These are phyloP conservation scores for Fonsecaea pugnacius DNA, from an alignment of 2,329 filamentous ascomycete genomes.

Conservation along the genomic window DNA sequence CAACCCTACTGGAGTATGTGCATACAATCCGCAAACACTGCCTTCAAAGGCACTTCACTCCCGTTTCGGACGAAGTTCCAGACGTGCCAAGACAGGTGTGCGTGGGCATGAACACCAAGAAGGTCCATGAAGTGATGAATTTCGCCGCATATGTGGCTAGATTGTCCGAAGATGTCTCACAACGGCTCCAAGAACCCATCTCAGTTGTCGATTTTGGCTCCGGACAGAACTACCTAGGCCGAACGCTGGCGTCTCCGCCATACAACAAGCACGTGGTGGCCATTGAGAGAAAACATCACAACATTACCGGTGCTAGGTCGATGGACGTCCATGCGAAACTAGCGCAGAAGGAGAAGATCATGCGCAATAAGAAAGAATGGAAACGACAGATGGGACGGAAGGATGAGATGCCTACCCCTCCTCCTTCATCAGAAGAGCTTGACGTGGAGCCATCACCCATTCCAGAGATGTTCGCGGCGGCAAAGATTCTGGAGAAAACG, in stretches of 20 bases:
- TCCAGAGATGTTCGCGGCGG: conserved; percentile 9
- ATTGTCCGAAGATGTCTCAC: conserved; percentile 61
- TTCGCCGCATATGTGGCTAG: conserved; percentile 84
- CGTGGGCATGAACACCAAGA: conserved; percentile 94
- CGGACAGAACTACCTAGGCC: conserved; percentile 92
- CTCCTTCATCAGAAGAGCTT: conserved; percentile 13
- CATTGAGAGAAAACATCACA: conserved; percentile 83
- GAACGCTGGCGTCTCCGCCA: conserved; percentile 80
- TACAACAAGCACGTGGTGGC: conserved; percentile 88
- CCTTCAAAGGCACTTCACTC: conserved; percentile 64
- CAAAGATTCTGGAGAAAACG: conserved; percentile 12
- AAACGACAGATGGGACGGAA: conserved; percentile 34
- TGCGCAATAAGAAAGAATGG: conserved; percentile 76
- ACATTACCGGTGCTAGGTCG: conserved; percentile 80
- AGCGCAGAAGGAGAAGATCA: conserved; percentile 71
- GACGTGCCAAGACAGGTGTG: conserved; percentile 70
- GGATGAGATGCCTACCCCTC: conserved; percentile 12
- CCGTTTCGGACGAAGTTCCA: conserved; percentile 28
- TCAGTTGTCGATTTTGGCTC: conserved; percentile 94
- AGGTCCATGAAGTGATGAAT: conserved; percentile 87
- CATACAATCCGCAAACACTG: conserved; percentile 70
- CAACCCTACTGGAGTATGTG: conserved; percentile 72
- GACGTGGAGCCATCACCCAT: conserved; percentile 6
- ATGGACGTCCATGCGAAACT: conserved; percentile 84
- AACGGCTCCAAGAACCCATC: conserved; percentile 55